phyloP scores from a whole-genome alignment of 768 basidiomycete species.

The Boletus rubroflammeus region DNA sequence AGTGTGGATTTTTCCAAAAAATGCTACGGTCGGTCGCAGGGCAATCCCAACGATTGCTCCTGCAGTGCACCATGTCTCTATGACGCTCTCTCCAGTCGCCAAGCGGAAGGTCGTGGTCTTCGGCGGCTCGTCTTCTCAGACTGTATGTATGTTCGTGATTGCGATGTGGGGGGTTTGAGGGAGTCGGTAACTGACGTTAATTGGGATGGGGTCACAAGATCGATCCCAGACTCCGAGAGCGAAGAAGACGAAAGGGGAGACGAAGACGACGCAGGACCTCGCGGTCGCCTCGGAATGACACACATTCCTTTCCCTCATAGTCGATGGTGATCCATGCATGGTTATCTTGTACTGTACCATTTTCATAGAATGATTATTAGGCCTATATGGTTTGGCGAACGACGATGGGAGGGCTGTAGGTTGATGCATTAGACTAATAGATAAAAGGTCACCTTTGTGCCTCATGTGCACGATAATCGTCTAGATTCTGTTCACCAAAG shows the following conservation, averaged over 20 bases:
- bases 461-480: not conserved
- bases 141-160: constrained; percentile 9
- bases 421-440: not conserved
- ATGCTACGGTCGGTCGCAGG: not conserved
- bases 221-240: not conserved
- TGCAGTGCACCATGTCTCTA: constrained; percentile 11
- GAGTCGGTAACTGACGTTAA: constrained; percentile 8
- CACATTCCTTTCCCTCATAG: not conserved
- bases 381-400: not conserved
- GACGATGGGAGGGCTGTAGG: not conserved
- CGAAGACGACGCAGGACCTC: not conserved
- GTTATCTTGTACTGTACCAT: not conserved
- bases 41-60: not conserved
- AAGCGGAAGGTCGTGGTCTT: constrained; percentile 8
- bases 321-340: not conserved
- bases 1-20: constrained; percentile 6
- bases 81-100: constrained; percentile 16
- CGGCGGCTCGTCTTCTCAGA: constrained; percentile 7
- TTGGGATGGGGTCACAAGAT: constrained; percentile 17
- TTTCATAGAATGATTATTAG: not conserved
- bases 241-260: not conserved
- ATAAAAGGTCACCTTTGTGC: not conserved
- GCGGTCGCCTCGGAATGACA: not conserved
- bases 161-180: constrained; percentile 2
- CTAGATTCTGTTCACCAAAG: not conserved